A percentile compares a stretch with the other conserved stretches of the same genome.
Evolutionary conservation across 345 rosid species (phyloP).

Genomic region (Lepidium didymum): DNA sequence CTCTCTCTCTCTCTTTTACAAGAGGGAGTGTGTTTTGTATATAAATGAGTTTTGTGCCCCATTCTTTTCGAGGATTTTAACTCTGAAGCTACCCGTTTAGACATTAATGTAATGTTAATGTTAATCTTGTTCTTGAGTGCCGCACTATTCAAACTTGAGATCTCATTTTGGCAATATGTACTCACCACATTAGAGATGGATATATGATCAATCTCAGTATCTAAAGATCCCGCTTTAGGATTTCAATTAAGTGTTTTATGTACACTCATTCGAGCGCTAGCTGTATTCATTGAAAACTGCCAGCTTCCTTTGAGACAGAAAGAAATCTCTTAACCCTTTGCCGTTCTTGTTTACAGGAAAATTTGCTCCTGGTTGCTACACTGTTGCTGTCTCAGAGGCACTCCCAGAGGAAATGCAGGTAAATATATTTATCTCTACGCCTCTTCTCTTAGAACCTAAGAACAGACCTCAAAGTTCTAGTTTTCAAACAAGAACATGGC

Average conservation of each 20-base stretch:
- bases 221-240: neutral
- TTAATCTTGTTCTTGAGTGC: neutral
- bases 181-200: neutral
- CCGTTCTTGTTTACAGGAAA: slow-evolving; percentile 38
- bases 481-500: neutral
- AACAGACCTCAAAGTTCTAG: neutral
- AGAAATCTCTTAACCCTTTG: neutral
- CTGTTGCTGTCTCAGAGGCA: slow-evolving; percentile 80
- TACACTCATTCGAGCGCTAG: neutral
- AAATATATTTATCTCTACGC: neutral
- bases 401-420: slow-evolving; percentile 86
- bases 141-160: too few species aligned
- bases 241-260: neutral
- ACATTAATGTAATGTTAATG: neutral
- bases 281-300: neutral
- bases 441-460: neutral
- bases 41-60: neutral
- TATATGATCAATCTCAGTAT: neutral
- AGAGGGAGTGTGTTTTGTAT: neutral
- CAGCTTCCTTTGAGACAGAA: neutral
- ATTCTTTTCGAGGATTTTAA: neutral
- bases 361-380: slow-evolving; percentile 78
- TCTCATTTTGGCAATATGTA: neutral
- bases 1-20: neutral
- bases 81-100: neutral